Conservation (phyloP, 208 protist genomes). For the Tritrichomonas foetus region DNA sequence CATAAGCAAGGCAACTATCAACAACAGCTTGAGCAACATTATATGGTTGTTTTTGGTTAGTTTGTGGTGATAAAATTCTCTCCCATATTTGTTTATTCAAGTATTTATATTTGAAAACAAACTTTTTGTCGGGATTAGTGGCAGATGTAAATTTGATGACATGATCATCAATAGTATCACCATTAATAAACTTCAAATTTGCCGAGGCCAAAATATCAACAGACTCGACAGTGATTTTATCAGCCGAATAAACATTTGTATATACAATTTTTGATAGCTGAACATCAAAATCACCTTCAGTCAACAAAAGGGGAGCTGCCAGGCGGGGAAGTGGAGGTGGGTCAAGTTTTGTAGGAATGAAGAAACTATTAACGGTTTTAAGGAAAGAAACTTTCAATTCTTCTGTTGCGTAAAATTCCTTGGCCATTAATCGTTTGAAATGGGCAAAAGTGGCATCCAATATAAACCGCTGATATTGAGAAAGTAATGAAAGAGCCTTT, state of each 20-base stretch:
- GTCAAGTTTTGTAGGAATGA: not conserved
- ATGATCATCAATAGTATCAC: no score
- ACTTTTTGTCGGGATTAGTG: no score
- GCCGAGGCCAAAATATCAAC: not conserved
- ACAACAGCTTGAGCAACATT: no score
- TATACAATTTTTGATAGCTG: not conserved
- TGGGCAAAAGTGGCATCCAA: not conserved
- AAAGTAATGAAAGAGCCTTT: not conserved
- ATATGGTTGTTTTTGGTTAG: no score
- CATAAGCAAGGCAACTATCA: not conserved
- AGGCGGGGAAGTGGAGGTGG: not conserved
- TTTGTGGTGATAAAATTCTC: no score
- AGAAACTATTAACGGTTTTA: not conserved
- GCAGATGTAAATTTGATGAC: no score
- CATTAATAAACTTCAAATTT: not conserved
- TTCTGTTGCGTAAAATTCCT: not conserved
- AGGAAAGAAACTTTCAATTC: not conserved
- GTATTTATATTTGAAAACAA: no score
- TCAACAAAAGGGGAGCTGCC: not conserved
- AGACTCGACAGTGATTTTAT: not conserved
- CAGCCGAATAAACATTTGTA: not conserved
- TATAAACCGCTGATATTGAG: not conserved
- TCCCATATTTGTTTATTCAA: no score
- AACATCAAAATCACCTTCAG: not conserved
- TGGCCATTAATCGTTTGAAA: not conserved